phyloP scores from a whole-genome alignment of 345 rosid species.

The Eucalyptus curtisii region DNA sequence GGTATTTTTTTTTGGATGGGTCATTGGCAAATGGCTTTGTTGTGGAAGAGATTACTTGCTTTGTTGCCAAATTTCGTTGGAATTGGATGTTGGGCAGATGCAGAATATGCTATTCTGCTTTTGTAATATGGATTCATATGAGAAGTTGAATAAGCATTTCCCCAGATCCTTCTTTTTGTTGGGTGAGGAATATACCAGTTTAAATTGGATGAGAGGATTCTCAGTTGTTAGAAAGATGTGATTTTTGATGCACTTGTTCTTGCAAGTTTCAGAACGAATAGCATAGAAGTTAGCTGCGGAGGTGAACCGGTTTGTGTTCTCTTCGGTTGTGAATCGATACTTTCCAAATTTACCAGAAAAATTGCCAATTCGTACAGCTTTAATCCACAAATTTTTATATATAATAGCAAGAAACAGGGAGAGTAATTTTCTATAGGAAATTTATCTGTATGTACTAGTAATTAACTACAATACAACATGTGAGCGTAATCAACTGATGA shows the following conservation, averaged over 20 bases:
- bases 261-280: neutral
- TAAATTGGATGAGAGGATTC: neutral
- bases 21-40: neutral
- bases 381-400: neutral
- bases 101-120: conserved; percentile 29
- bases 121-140: neutral
- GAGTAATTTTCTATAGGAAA: neutral
- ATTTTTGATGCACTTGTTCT: neutral
- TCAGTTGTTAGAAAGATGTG: neutral
- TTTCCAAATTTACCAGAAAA: neutral
- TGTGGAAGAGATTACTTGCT: neutral
- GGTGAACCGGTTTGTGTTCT: neutral
- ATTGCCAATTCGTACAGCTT: neutral
- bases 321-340: neutral
- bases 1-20: neutral
- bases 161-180: neutral
- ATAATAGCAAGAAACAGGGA: neutral
- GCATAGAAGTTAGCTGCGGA: neutral
- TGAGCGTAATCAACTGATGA: neutral
- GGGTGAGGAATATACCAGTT: neutral
- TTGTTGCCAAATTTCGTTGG: neutral
- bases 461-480: neutral
- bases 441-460: neutral
- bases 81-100: neutral
- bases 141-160: neutral